A percentile compares a stretch with the other conserved stretches of the same genome.
Conservation (phyloP, 1,284 basidiomycete genomes). For the Cryptococcus sp. region DNA sequence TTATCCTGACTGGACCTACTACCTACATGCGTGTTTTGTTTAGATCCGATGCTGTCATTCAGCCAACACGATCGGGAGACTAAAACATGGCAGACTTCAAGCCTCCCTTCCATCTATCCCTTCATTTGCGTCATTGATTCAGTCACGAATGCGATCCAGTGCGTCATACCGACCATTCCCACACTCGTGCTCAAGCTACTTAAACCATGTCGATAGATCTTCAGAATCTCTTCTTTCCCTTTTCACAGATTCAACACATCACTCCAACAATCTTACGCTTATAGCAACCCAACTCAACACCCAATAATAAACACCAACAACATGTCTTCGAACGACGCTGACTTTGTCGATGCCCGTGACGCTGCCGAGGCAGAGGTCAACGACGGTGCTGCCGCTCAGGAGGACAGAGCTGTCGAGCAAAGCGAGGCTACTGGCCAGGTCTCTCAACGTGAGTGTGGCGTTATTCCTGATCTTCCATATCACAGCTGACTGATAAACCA, state of each 20-base stretch:
- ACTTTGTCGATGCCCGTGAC: slow-evolving; percentile 21
- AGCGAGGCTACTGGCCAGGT: slow-evolving; percentile 39
- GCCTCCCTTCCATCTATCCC: background rate
- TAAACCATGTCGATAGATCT: too few relatives aligned
- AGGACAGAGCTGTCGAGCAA: slow-evolving; percentile 44
- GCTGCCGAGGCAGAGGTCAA: slow-evolving; percentile 43
- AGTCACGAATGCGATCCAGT: background rate
- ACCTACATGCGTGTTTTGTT: too few relatives aligned
- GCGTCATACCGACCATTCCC: background rate
- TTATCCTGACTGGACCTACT: too few relatives aligned
- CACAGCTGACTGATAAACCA: background rate
- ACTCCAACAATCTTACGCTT: background rate
- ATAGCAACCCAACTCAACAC: background rate
- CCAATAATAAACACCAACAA: slow-evolving; percentile 11
- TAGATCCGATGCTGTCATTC: too few relatives aligned
- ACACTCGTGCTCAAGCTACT: too few relatives aligned
- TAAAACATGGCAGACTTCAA: background rate
- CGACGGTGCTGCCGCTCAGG: slow-evolving; percentile 58
- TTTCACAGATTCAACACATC: background rate
- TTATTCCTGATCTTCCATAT: background rate
- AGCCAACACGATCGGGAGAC: too few relatives aligned
- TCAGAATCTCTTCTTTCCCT: too few relatives aligned
- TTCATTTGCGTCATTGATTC: background rate
- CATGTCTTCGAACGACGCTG: slow-evolving; percentile 24
- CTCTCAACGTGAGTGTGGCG: slow-evolving; percentile 29